Base-by-base conservation (phyloP, 1,284 basidiomycete species). In the Spongispora temasekensis region DNA sequence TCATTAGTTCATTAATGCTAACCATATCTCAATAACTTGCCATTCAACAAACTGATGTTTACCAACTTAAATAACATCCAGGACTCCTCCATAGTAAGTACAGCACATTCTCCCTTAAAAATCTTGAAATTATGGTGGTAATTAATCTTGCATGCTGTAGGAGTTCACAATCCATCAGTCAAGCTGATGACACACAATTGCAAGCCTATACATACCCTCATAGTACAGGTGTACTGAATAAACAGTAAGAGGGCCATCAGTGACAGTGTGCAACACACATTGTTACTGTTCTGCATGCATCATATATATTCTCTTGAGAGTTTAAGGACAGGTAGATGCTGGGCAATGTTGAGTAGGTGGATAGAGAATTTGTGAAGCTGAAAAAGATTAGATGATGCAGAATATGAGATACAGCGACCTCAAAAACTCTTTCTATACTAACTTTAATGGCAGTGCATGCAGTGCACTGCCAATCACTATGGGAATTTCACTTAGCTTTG, bases 31-130 rank as follows among this genome's bases (percentile, higher is more conserved):
- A 5, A 57, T 34, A 0, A 65, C 56, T 1, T 32, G 51, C 0
- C 9, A 0, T 3, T 66, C 44, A 0, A 65, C 21, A 9, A 66
- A 64, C 9, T 64, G 57, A 31, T 65, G 64, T 12, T 66, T 17
- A 1, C 55, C 4, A 0, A 65, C 15, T 19, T 65, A 62, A 1
- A 66, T 15, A 1, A 56, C 13, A 8, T 56, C 12, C 0, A 50
- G 56, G 4, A 65, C 15, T 0, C 53, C 32, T 2, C n/a, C 28
- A 51, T 65, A 65, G 58, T 67, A 71, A 0, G 10, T 55, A 57
- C 58, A 0, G 10, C 53, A 57, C 58, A 0, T 40, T 64, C 4
- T 35, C 68, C 55, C 13, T 55, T 57, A 55, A 9, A 28, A 1
- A 63, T 52, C 5, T 40, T 50, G 51, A 17, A 64, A 6, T 60